Evolutionary conservation across 2,329 filamentous ascomycete genomes (phyloP).

Genomic region (Trichoderma atroviride): DNA sequence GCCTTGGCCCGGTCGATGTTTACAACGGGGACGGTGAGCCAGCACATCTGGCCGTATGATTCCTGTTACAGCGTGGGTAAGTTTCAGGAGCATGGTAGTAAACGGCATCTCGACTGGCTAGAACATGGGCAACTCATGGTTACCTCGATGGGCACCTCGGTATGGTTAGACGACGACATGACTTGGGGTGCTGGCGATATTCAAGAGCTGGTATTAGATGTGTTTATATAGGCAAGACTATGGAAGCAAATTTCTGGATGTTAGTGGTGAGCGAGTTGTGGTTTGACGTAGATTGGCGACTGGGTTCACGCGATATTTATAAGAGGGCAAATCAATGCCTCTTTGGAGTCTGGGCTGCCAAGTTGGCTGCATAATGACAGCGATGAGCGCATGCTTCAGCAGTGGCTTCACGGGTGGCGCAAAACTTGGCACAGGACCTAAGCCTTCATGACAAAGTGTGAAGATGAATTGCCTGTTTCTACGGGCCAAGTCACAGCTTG

Average conservation of each 20-base stretch:
- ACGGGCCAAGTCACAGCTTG: neutral
- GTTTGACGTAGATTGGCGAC: neutral
- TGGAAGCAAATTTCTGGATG: neutral
- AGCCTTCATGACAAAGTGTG: slow-evolving; percentile 9
- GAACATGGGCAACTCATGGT: neutral
- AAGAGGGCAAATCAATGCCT: neutral
- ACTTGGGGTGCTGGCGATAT: neutral
- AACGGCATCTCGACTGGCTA: neutral
- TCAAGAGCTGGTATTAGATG: neutral
- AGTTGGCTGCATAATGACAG: neutral
- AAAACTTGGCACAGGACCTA: neutral
- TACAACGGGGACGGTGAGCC: slow-evolving; percentile 44
- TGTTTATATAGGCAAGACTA: neutral
- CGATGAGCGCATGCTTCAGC: neutral
- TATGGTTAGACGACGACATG: slow-evolving; percentile 6
- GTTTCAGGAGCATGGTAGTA: neutral
- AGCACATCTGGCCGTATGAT: slow-evolving; percentile 41
- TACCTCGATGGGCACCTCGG: slow-evolving; percentile 20
- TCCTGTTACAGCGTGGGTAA: slow-evolving; percentile 14
- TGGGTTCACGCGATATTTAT: slow-evolving; percentile 3
- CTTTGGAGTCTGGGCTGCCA: neutral
- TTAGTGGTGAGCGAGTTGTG: neutral
- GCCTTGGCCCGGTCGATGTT: slow-evolving; percentile 40
- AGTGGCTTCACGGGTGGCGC: slow-evolving; percentile 16
- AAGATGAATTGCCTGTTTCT: neutral